These are phyloP conservation scores for Globisporangium sylvaticum DNA, from an alignment of 352 stramenopile species.

Conservation along the genomic window DNA sequence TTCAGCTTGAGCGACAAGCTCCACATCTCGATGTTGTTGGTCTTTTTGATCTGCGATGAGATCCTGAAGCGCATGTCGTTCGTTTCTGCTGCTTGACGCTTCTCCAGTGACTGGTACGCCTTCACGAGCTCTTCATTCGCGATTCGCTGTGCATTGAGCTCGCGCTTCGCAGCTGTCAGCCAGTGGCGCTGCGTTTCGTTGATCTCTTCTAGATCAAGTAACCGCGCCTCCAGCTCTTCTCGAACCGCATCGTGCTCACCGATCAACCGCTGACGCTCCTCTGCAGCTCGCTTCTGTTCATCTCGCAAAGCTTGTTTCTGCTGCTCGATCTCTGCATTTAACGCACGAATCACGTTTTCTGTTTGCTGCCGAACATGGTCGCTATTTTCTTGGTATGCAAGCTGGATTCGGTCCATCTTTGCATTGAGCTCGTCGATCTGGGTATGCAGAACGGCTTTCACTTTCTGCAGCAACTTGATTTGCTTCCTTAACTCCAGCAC, in stretches of 20 bases:
- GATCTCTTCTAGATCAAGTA: conserved; percentile 27
- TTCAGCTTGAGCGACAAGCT: conserved; percentile 72
- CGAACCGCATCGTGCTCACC: conserved; percentile 34
- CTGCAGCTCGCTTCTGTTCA: conserved; percentile 26
- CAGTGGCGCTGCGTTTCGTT: conserved; percentile 58
- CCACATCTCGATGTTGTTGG: conserved; percentile 81
- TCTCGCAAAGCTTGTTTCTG: conserved; percentile 25
- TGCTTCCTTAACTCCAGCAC: conserved; percentile 32
- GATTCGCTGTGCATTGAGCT: conserved; percentile 60
- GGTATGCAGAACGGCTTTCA: conserved; percentile 32
- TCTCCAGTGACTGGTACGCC: conserved; percentile 59
- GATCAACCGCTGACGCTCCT: conserved; percentile 44
- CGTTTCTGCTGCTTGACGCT: conserved; percentile 62
- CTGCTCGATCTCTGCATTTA: conserved; percentile 35
- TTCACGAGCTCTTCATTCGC: conserved; percentile 67
- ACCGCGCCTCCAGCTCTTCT: conserved; percentile 33
- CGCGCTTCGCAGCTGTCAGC: conserved; percentile 61
- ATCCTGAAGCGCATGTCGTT: conserved; percentile 83
- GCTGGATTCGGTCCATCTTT: conserved; percentile 32
- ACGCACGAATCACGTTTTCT: conserved; percentile 32
- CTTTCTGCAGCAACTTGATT: conserved; percentile 42
- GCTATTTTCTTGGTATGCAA: conserved; percentile 48
- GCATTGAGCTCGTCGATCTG: conserved; percentile 30
- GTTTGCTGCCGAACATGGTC: conserved; percentile 47
- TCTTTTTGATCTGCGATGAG: conserved; percentile 54